Base-by-base conservation (phyloP, 1,284 basidiomycete species). In the Porodaedalea pini region DNA sequence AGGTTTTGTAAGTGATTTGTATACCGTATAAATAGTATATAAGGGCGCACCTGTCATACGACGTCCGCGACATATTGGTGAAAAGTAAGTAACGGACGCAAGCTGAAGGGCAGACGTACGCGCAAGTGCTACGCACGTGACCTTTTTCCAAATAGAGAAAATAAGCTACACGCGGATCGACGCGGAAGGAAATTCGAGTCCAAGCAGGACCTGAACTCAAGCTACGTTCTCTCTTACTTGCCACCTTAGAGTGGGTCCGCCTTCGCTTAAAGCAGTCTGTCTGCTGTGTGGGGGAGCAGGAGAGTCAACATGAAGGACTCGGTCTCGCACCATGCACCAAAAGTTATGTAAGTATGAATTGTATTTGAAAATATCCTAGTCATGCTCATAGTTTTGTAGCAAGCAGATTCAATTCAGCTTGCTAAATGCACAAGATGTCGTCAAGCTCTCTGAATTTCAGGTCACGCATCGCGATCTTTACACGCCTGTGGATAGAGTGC, bases 341-440 rank as follows among this genome's bases (percentile, higher is more conserved):
- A 94, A 78, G 83, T 94, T 73, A 95, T 97, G 92, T 93, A 72
- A 64, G 87, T 78, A 15, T 11, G 1, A 32, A 34, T 6, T 8
- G 49, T 23, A 40, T 7, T 36, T n/a, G 29, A 6, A 23, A 27
- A 19, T 4, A 17, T 41, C 40, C 13, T 7, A 1, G 13, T 31
- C 19, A 15, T n/a, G 37, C 25, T 41, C 10, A 36, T 59, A 44
- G 50, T 44, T 54, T 51, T 40, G 23, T 68, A 96, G 94, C 65
- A 96, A 96, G 77, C 86, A 92, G 69, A 82, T 98, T 45, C 95
- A 97, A 76, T 98, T 98, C 74, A 90, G 90, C 69, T 82, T 95
- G 45, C 78, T 98, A 64, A 92, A 88, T 69, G 86, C 92, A 34
- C 94, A 96, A 71, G 93, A 97, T 67, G 91, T 94, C 8, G 95